Percentiles rank a stretch among this genome's conserved stretches.
Evolutionary conservation across 2,329 filamentous ascomycete species (phyloP).

Genomic region (Sclerotinia nivalis): DNA sequence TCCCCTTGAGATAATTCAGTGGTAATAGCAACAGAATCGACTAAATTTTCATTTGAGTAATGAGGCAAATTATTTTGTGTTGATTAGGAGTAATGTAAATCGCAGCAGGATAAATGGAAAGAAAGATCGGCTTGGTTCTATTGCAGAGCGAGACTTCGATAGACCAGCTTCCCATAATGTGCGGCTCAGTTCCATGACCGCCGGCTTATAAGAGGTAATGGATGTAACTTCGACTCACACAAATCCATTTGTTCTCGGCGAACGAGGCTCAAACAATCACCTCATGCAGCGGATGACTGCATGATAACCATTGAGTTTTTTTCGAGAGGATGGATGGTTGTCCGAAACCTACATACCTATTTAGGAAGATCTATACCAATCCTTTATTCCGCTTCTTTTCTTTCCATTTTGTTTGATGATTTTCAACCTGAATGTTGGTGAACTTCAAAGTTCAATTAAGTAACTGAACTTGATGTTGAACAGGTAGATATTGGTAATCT

Average conservation of each 20-base stretch:
- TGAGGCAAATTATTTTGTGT: too few relatives aligned
- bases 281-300: neutral
- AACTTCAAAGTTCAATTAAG: too few relatives aligned
- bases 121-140: fast-evolving
- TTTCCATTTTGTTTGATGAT: too few relatives aligned
- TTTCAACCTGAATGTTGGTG: too few relatives aligned
- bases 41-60: neutral
- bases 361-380: neutral
- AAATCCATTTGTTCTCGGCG: neutral
- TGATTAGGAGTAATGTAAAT: neutral
- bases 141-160: neutral
- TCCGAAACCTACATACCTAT: neutral
- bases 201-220: neutral
- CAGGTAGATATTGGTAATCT: too few relatives aligned
- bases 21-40: neutral
- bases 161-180: neutral
- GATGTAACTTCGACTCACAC: neutral
- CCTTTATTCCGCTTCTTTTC: too few relatives aligned
- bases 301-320: neutral
- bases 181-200: neutral
- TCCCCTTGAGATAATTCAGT: neutral
- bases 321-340: neutral
- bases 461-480: too few relatives aligned
- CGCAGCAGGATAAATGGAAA: neutral
- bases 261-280: neutral